Evolutionary conservation across 129 eudicot species (phyloP), one percentile per base, ranked within the genome.

Genomic region (Flaveria bidentis): DNA sequence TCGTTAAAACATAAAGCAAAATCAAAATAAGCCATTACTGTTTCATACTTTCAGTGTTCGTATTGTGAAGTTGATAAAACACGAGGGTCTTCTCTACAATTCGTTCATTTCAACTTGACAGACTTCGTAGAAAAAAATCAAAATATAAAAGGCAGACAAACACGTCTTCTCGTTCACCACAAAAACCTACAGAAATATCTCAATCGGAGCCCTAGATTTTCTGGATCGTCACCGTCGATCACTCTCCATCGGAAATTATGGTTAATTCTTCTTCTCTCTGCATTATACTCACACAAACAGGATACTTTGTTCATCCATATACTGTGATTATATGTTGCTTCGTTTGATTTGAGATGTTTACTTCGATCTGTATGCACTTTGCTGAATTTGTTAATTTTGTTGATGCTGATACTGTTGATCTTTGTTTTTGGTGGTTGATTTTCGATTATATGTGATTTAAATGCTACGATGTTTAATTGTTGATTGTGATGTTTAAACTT

Each of bases 151-250:
- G 76, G 76, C 50, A 78, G 45, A 71, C 36, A 78, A 60, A 78
- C 81, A 71, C 70, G 76, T 26, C 69, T 77, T 77, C 42, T 53
- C 51, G 53, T 14, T 67, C 73, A 28, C 46, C 57, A 39, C 73
- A 50, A 42, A 76, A 56, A 55, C 46, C 23, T 49, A 61, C 69
- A 6, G 15, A 45, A 18, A 28, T 28, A 46, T 64, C 72, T 75
- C 41, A 64, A 73, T 41, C 68, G 79, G 74, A 72, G 74, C 79
- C 79, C 79, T 80, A 80, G 46, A 80, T 80, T 64, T 66, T 80
- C 74, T 73, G 69, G 53, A 53, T 66, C 83, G 73, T 50, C 62
- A 53, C 55, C 83, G 73, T 50, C 62, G 39, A 57, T 41, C 68
- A n/a, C 5, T 57, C 76, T 77, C 63, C 56, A 7, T 61, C 78